Percentiles rank a stretch among this genome's conserved stretches.
These are phyloP conservation scores for Debaryomyces prosopidis DNA, from an alignment of 805 yeast genomes.

Conservation along the genomic window DNA sequence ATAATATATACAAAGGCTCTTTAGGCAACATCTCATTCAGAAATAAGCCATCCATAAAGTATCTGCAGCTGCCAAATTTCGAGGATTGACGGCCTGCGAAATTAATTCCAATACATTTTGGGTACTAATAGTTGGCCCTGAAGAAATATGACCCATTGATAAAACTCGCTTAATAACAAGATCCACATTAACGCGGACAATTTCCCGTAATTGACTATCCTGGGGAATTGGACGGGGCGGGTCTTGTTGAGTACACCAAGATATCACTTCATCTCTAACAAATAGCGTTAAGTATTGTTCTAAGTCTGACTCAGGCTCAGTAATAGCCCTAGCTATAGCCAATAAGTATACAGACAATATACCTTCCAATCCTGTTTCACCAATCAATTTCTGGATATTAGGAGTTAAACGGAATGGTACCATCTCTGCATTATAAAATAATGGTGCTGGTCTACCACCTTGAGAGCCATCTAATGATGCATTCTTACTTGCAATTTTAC, in stretches of 20 bases:
- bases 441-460: slow-evolving; percentile 65
- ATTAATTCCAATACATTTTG: slow-evolving; percentile 89
- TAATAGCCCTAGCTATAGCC: slow-evolving; percentile 81
- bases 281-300: slow-evolving; percentile 90
- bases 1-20: background rate
- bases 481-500: slow-evolving; percentile 64
- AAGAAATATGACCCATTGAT: slow-evolving; percentile 58
- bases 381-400: slow-evolving; percentile 88
- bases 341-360: slow-evolving; percentile 80
- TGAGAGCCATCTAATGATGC: slow-evolving; percentile 49
- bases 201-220: slow-evolving; percentile 80
- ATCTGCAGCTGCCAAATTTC: slow-evolving; percentile 88
- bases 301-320: slow-evolving; percentile 90
- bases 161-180: slow-evolving; percentile 75
- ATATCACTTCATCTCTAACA: slow-evolving; percentile 91
- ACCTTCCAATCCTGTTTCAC: slow-evolving; percentile 93
- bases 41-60: slow-evolving; percentile 95
- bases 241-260: slow-evolving; percentile 91
- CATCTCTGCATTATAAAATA: slow-evolving; percentile 86
- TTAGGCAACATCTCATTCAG: slow-evolving; percentile 24
- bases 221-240: slow-evolving; percentile 70
- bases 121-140: slow-evolving; percentile 77
- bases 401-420: slow-evolving; percentile 98
- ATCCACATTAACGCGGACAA: slow-evolving; percentile 87
- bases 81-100: slow-evolving; percentile 92